Evolutionary conservation across 1,139 yeast species (phyloP).

Genomic region (Arxiozyma telluris): DNA sequence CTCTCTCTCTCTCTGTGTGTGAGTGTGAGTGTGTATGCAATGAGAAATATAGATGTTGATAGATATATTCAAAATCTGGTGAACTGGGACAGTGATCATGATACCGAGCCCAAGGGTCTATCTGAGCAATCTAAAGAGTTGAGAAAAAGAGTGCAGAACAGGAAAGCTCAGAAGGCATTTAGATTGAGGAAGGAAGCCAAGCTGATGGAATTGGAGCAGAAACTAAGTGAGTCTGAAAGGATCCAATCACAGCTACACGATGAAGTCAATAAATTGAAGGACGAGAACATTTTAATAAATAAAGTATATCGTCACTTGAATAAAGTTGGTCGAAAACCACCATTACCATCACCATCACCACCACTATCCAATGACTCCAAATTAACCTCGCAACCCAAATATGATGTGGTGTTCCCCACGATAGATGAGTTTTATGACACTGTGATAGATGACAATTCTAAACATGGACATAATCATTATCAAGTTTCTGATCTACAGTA

Average conservation of each 20-base stretch:
- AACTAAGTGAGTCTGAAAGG: constrained; percentile 50
- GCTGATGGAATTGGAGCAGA: constrained; percentile 57
- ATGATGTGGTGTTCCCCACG: constrained; percentile 20
- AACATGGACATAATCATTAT: neutral
- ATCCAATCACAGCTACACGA: constrained; percentile 45
- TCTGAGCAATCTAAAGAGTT: neutral
- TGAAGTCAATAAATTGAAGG: constrained; percentile 43
- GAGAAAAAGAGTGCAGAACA: constrained; percentile 69
- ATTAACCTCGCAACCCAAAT: neutral
- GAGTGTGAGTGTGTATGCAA: too few species aligned
- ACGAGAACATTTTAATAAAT: constrained; percentile 34
- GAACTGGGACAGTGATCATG: neutral
- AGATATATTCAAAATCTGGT: neutral
- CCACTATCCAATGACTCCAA: neutral
- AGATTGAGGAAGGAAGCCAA: constrained; percentile 75
- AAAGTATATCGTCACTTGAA: constrained; percentile 29
- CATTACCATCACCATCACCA: neutral
- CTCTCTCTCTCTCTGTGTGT: too few species aligned
- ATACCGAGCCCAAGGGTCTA: neutral
- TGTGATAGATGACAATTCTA: constrained; percentile 3
- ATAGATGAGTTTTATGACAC: constrained; percentile 16
- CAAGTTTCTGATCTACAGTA: constrained; percentile 1
- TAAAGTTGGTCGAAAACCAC: constrained; percentile 24
- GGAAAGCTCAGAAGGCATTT: constrained; percentile 88
- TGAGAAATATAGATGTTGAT: neutral